Base-by-base conservation (phyloP, 1,284 basidiomycete genomes). In the Fistulinella cinereoalba region DNA sequence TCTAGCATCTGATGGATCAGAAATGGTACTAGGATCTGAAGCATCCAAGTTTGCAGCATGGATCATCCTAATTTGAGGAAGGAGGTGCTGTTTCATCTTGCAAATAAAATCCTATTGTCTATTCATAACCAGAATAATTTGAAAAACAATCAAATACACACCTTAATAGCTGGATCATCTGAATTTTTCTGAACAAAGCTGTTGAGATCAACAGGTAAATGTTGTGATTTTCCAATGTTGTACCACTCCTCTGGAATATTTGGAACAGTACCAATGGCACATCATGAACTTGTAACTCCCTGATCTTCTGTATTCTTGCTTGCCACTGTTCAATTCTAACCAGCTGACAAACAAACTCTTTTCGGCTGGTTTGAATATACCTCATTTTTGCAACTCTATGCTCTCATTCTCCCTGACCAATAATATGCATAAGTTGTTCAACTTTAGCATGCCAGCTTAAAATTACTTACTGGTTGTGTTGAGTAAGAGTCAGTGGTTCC, bases 361-460 rank as follows among this genome's bases (percentile, higher is more conserved):
- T 25, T 10, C 31, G 28, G 21, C 40, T 50, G 13, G 46, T 50
- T 1, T 28, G 11, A 6, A 37, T 29, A 16, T 31, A 50, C n/a
- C 46, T 37, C 16, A 24, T 28, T 22, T 50, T 50, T 12, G 28
- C 15, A 15, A 38, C 15, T 1, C 37, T 12, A 37, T 52, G 50
- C 27, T 44, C 50, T 11, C 40, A 32, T 44, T 50, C 43, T 34
- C 50, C 49, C 46, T 53, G 13, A 44, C 53, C 48, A 43, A 46
- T 43, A 25, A n/a, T n/a, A n/a, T n/a, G n/a, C n/a, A n/a, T n/a
- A n/a, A n/a, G n/a, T n/a, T n/a, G n/a, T n/a, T n/a, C n/a, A n/a
- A n/a, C n/a, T n/a, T n/a, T n/a, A n/a, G n/a, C n/a, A n/a, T n/a
- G n/a, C n/a, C n/a, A n/a, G n/a, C n/a, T n/a, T n/a, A n/a, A n/a